phyloP scores from a whole-genome alignment of 306 rosid species.

The Biancaea sappan region DNA sequence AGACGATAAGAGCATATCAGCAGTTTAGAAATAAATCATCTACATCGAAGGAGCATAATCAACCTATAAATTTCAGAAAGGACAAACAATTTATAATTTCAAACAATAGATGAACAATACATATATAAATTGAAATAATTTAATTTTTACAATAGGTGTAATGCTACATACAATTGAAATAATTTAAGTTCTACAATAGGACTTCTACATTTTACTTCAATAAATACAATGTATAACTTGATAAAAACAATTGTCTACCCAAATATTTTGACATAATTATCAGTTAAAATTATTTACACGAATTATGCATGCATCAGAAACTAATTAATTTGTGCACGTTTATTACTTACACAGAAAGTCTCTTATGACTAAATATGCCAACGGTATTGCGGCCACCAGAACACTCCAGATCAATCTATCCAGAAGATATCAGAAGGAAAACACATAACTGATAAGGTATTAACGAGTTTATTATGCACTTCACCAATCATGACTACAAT shows the following conservation, averaged over 20 bases:
- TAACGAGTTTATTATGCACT: neutral
- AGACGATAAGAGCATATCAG: neutral
- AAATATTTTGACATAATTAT: conserved; percentile 22
- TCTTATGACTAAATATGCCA: conserved; percentile 79
- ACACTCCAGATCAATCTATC: conserved; percentile 88
- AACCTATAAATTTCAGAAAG: neutral
- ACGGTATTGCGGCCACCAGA: conserved; percentile 72
- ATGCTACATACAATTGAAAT: neutral
- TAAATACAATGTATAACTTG: neutral
- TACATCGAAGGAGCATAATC: neutral
- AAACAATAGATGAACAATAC: neutral
- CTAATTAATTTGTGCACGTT: conserved; percentile 1
- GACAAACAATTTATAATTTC: neutral
- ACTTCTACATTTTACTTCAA: conserved; percentile 1
- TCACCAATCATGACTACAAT: conserved; percentile 16
- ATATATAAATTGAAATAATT: neutral
- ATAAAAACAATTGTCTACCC: neutral
- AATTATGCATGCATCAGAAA: neutral
- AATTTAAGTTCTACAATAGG: too few relatives aligned
- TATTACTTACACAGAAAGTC: conserved; percentile 66
- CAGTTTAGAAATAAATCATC: neutral
- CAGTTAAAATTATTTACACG: neutral
- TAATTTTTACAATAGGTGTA: neutral
- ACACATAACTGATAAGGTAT: neutral
- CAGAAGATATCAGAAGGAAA: conserved; percentile 7